A percentile compares a stretch with the other conserved stretches of the same genome.
These are phyloP conservation scores for Metschnikowia arizonensis DNA, from an alignment of 805 yeast genomes.

Conservation along the genomic window DNA sequence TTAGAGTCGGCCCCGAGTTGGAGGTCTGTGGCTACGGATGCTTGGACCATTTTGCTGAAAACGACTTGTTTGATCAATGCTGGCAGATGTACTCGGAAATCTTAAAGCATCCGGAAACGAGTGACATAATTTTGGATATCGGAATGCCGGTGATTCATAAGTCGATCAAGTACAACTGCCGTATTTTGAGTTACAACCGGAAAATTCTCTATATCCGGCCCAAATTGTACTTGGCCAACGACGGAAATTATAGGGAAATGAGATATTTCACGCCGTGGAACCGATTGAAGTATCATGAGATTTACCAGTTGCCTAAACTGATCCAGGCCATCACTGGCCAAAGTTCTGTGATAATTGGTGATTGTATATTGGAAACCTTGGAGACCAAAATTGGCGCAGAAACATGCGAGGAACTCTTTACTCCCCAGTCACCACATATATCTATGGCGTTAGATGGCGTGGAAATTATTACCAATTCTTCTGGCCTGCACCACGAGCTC, in stretches of 20 bases:
- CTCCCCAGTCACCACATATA: conserved; percentile 94
- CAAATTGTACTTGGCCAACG: conserved; percentile 89
- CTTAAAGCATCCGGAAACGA: conserved; percentile 59
- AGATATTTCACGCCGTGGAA: conserved; percentile 95
- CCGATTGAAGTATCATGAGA: conserved; percentile 71
- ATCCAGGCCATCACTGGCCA: conserved; percentile 69
- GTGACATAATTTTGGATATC: conserved; percentile 77
- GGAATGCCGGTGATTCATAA: conserved; percentile 94
- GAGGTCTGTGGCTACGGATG: conserved; percentile 95
- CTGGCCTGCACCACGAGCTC: conserved; percentile 97
- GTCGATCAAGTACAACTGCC: conserved; percentile 85
- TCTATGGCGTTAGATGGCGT: conserved; percentile 91
- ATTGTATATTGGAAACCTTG: conserved; percentile 76
- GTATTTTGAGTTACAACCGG: conserved; percentile 77
- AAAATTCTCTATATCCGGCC: conserved; percentile 84
- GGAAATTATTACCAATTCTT: conserved; percentile 92
- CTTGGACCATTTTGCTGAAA: conserved; percentile 88
- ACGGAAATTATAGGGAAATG: conserved; percentile 98
- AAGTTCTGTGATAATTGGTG: conserved; percentile 72
- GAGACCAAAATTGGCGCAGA: conserved; percentile 96
- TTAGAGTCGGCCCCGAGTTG: conserved; percentile 95
- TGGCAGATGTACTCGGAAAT: conserved; percentile 94
- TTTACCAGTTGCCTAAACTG: conserved; percentile 63
- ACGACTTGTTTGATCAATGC: conserved; percentile 80
- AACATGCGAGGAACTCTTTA: conserved; percentile 96